Percentiles rank a stretch among this genome's conserved stretches.
Evolutionary conservation across 495 filamentous ascomycete species (phyloP).

Genomic region (Massariosphaeria phaeospora): DNA sequence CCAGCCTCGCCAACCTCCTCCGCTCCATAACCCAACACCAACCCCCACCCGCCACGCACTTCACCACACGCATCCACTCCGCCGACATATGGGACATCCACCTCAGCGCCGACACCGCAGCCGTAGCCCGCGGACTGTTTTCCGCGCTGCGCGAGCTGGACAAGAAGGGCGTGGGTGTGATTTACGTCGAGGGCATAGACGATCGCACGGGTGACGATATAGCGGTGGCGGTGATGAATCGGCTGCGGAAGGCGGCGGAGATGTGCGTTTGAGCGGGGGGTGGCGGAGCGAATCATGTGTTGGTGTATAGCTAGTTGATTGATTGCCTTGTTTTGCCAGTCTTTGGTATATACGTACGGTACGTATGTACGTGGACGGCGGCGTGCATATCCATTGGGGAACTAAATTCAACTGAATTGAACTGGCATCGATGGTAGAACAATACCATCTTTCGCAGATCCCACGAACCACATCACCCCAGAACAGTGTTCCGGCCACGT

Average conservation of each 20-base stretch:
- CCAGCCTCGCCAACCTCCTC: conserved; percentile 19
- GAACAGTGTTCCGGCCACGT: too few species aligned
- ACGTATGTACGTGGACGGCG: too few species aligned
- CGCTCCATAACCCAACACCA: conserved; percentile 20
- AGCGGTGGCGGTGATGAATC: conserved; percentile 95
- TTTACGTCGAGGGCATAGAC: conserved; percentile 84
- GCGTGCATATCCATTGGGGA: too few species aligned
- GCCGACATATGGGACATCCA: conserved; percentile 47
- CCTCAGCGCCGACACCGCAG: conserved; percentile 61
- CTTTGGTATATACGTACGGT: too few species aligned
- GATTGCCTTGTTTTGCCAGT: too few species aligned
- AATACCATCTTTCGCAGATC: too few species aligned
- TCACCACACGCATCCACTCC: not conserved
- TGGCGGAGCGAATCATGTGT: too few species aligned
- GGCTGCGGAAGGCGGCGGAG: conserved; percentile 81
- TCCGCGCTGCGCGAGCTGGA: conserved; percentile 83
- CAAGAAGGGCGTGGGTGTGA: conserved; percentile 68
- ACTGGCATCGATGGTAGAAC: too few species aligned
- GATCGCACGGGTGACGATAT: conserved; percentile 66
- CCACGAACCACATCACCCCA: too few species aligned
- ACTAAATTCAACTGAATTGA: too few species aligned
- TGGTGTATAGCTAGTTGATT: too few species aligned
- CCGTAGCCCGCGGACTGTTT: conserved; percentile 81
- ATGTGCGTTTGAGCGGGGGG: too few species aligned
- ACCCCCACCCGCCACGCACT: conserved; percentile 17